Evolutionary conservation across 2,329 filamentous ascomycete genomes (phyloP).

Genomic region (Magnaporthiopsis incrustans): DNA sequence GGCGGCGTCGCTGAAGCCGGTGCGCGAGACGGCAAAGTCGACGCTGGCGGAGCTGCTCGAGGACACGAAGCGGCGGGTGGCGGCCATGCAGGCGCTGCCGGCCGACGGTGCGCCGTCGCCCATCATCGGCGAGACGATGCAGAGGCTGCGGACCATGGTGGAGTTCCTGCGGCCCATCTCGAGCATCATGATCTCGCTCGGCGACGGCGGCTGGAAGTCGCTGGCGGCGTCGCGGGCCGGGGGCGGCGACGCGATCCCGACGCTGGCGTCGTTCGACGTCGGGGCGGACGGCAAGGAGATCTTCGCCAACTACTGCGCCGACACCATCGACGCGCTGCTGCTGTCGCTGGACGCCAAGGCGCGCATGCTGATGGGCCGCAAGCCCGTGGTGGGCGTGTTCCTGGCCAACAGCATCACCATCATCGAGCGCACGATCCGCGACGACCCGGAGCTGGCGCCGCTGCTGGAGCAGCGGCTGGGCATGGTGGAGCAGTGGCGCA

Average conservation of each 20-base stretch:
- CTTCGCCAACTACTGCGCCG: slow-evolving; percentile 81
- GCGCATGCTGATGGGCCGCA: slow-evolving; percentile 64
- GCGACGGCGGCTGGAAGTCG: slow-evolving; percentile 82
- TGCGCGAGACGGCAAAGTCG: slow-evolving; percentile 83
- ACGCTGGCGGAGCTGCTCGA: slow-evolving; percentile 79
- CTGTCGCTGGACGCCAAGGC: slow-evolving; percentile 67
- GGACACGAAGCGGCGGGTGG: slow-evolving; percentile 67
- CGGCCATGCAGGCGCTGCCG: slow-evolving; percentile 59
- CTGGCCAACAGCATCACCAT: slow-evolving; percentile 81
- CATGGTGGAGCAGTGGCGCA: slow-evolving; percentile 68
- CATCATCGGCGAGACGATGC: slow-evolving; percentile 77
- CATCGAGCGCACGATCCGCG: slow-evolving; percentile 74
- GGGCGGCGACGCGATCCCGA: slow-evolving; percentile 56
- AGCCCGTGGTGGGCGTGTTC: slow-evolving; percentile 77
- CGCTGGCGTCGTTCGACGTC: slow-evolving; percentile 74
- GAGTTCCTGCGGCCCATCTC: slow-evolving; percentile 79
- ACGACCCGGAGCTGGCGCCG: slow-evolving; percentile 66
- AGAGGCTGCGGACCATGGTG: slow-evolving; percentile 76
- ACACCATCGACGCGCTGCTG: slow-evolving; percentile 79
- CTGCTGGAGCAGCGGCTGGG: slow-evolving; percentile 61
- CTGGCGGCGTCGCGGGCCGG: slow-evolving; percentile 41
- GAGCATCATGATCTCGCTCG: slow-evolving; percentile 84
- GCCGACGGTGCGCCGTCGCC: slow-evolving; percentile 71
- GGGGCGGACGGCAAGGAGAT: slow-evolving; percentile 81
- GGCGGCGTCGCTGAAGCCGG: slow-evolving; percentile 76